These are phyloP conservation scores for Colletotrichum zoysiae DNA, from an alignment of 2,329 filamentous ascomycete genomes.

Conservation along the genomic window DNA sequence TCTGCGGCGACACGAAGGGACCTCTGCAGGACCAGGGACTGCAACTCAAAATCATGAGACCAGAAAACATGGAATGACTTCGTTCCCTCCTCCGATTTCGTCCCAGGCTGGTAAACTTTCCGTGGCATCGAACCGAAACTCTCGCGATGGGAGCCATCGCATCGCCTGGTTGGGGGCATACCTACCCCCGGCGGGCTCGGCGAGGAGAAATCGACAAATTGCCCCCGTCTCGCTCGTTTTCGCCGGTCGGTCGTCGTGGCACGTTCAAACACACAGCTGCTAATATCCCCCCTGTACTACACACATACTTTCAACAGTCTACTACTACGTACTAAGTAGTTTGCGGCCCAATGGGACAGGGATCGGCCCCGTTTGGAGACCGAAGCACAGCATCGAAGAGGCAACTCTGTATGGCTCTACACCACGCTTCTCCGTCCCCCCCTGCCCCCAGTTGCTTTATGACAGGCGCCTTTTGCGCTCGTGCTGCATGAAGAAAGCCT, in stretches of 20 bases:
- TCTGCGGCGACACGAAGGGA: neutral
- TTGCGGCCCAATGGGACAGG: conserved; percentile 29
- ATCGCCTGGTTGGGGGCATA: neutral
- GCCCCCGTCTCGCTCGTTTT: neutral
- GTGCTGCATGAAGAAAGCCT: conserved; percentile 4
- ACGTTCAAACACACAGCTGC: neutral
- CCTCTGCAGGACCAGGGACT: neutral
- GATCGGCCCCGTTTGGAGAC: conserved; percentile 27
- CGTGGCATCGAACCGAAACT: neutral
- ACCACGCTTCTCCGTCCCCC: conserved; percentile 11
- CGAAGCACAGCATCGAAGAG: conserved; percentile 12
- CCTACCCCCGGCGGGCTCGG: neutral
- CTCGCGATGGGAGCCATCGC: conserved; percentile 3
- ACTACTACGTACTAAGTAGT: neutral
- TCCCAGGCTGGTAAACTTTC: neutral
- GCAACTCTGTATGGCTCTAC: conserved; percentile 35
- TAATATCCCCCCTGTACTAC: neutral
- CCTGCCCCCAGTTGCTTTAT: conserved; percentile 19
- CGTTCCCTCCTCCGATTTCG: neutral
- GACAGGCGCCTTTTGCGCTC: conserved; percentile 4
- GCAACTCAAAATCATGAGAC: neutral
- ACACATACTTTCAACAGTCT: neutral
- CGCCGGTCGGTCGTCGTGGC: conserved; percentile 1
- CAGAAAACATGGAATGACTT: neutral
- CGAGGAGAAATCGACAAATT: conserved; percentile 6